Conservation (phyloP, 257 asterid genomes). For the Nyctanthes arbortristis region DNA sequence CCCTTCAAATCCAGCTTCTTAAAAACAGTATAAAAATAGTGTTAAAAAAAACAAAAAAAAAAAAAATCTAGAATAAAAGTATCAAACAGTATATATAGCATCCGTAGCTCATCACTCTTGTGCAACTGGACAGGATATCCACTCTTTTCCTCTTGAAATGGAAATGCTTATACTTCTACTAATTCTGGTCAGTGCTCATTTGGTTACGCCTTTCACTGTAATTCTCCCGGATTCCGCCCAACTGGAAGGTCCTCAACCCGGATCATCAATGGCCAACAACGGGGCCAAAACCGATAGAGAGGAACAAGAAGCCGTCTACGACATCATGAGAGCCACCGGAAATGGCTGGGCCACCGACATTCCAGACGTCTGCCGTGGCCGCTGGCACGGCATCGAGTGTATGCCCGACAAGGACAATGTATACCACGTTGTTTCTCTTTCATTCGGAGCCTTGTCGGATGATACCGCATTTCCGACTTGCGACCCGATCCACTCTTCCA, state of each 20-base stretch:
- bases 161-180: conserved; percentile 25
- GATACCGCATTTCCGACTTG: conserved; percentile 93
- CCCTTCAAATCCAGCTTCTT: no score
- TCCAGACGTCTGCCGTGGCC: conserved; percentile 77
- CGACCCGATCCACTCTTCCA: conserved; percentile 43
- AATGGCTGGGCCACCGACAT: conserved; percentile 86
- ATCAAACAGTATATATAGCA: not conserved
- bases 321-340: conserved; percentile 88
- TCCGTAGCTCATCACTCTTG: not conserved
- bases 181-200: conserved; percentile 24
- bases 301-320: conserved; percentile 78
- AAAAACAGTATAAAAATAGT: no score
- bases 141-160: conserved; percentile 26
- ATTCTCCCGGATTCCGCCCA: conserved; percentile 56
- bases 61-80: no score
- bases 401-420: conserved; percentile 75
- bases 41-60: no score
- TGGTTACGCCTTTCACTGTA: conserved; percentile 46
- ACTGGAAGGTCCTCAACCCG: conserved; percentile 66
- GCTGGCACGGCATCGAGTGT: conserved; percentile 98
- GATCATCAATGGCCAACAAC: conserved; percentile 27
- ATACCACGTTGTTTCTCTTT: conserved; percentile 74
- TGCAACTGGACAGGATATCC: not conserved
- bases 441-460: conserved; percentile 80
- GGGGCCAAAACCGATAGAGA: conserved; percentile 51